phyloP scores from a whole-genome alignment of 148 eudicot genomes.

The Rheum nobile region DNA sequence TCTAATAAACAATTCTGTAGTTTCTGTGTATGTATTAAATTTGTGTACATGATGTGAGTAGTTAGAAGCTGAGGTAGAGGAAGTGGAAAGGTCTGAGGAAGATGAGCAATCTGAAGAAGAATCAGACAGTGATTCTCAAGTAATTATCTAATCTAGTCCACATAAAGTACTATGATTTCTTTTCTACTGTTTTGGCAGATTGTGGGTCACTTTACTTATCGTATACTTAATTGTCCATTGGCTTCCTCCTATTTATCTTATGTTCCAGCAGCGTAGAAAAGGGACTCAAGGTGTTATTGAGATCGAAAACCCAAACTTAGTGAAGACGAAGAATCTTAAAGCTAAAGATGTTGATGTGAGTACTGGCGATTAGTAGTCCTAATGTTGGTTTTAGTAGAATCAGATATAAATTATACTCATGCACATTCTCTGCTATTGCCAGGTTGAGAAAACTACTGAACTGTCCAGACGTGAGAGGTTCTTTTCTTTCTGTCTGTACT shows the following conservation, averaged over 20 bases:
- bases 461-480: constrained; percentile 96
- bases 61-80: constrained; percentile 16
- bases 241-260: background rate
- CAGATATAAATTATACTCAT: background rate
- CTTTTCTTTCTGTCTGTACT: constrained; percentile 15
- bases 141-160: background rate
- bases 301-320: constrained; percentile 84
- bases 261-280: constrained; percentile 41
- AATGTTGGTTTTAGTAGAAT: background rate
- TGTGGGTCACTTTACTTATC: background rate
- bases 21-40: background rate
- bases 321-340: constrained; percentile 66
- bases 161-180: background rate
- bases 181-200: background rate
- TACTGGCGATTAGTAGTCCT: background rate
- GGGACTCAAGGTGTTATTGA: constrained; percentile 82
- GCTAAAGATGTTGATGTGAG: constrained; percentile 84
- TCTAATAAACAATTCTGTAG: background rate
- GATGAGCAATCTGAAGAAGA: constrained; percentile 21
- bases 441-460: constrained; percentile 80
- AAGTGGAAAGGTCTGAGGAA: constrained; percentile 33
- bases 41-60: background rate
- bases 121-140: constrained; percentile 62
- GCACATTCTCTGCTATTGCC: constrained; percentile 12
- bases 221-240: background rate